These are phyloP conservation scores for Moricandia moricandioides DNA, from an alignment of 345 rosid genomes.

Conservation along the genomic window DNA sequence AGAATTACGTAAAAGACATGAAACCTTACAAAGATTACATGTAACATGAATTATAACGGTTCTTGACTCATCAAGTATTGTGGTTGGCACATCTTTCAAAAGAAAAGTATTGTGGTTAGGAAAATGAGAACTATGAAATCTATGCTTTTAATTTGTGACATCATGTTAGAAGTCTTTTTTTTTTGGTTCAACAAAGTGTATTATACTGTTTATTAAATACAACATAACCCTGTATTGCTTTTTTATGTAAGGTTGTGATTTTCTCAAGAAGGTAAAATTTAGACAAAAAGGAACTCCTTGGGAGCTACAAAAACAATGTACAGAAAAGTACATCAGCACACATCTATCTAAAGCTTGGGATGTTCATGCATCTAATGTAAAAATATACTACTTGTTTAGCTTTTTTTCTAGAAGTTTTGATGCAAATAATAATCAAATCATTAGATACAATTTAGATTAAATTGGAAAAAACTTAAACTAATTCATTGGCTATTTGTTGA, in stretches of 20 bases:
- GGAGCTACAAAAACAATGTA: constrained; percentile 33
- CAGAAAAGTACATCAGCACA: constrained; percentile 33
- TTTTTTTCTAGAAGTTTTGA: constrained; percentile 13
- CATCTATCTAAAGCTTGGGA: background rate
- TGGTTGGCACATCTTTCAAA: background rate
- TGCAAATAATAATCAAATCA: background rate
- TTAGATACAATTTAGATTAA: background rate
- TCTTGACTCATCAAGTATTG: background rate
- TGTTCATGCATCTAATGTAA: constrained; percentile 37
- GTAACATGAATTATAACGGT: background rate
- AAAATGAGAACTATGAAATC: background rate
- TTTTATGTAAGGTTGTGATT: background rate
- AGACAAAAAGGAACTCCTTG: constrained; percentile 12
- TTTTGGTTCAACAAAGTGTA: background rate
- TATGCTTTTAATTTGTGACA: background rate
- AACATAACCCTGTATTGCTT: background rate
- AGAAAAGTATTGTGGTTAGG: background rate
- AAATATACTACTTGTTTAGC: background rate
- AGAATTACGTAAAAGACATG: background rate
- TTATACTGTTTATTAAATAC: background rate
- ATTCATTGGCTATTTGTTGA: background rate
- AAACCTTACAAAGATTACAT: background rate
- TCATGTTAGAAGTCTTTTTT: background rate
- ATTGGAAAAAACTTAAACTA: background rate
- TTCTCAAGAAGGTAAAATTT: background rate